Conservation (phyloP, 345 rosid genomes). For the Tarenaya hassleriana region DNA sequence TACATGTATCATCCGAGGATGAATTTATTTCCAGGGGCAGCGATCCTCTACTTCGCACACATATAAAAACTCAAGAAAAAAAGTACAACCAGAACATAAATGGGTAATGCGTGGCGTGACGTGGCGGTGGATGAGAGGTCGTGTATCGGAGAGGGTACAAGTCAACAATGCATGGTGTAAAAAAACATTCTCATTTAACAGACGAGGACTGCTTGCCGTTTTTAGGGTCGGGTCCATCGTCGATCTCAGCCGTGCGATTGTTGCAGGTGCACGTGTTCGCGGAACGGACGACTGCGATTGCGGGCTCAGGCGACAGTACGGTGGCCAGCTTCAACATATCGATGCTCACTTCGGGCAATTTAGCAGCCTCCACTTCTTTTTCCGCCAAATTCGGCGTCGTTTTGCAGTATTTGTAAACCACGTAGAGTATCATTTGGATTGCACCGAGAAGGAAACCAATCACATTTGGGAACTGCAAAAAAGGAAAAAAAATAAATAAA, state of each 20-base stretch:
- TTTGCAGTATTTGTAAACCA: slow-evolving; percentile 37
- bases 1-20: slow-evolving; percentile 8
- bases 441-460: slow-evolving; percentile 44
- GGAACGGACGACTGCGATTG: slow-evolving; percentile 15
- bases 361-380: slow-evolving; percentile 26
- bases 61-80: slow-evolving; percentile 10
- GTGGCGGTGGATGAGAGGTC: background rate
- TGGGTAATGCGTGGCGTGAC: slow-evolving; percentile 16
- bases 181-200: slow-evolving; percentile 16
- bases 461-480: slow-evolving; percentile 44
- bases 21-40: slow-evolving; percentile 11
- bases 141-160: slow-evolving; percentile 12
- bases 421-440: slow-evolving; percentile 48
- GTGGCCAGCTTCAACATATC: slow-evolving; percentile 28
- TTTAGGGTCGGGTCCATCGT: slow-evolving; percentile 12
- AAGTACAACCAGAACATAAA: background rate
- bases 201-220: slow-evolving; percentile 21
- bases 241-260: slow-evolving; percentile 23
- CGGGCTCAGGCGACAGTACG: slow-evolving; percentile 23
- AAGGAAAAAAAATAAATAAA: background rate
- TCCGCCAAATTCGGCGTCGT: slow-evolving; percentile 28
- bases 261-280: slow-evolving; percentile 18
- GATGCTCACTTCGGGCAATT: slow-evolving; percentile 25
- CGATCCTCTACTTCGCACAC: slow-evolving; percentile 27
- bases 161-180: slow-evolving; percentile 21